Evolutionary conservation across 1,139 yeast species (phyloP), one percentile per base, ranked within the genome.

Genomic region (Taphrina wiesneri): DNA sequence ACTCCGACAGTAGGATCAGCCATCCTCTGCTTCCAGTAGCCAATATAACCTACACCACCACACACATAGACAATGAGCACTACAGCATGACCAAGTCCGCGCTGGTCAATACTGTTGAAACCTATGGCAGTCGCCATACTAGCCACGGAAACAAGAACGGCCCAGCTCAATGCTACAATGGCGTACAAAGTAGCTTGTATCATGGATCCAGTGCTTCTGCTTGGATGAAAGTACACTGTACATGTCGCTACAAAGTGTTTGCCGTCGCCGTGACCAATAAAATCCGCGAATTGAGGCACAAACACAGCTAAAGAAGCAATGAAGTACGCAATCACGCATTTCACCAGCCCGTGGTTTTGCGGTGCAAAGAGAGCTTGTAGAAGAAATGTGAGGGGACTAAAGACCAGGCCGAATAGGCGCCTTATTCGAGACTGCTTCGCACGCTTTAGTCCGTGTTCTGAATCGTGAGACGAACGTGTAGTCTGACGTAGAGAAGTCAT

Each of bases 211-310:
- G 84, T 83, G 0, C 95, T 82, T 63, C 96, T 76, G 1, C 92
- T 83, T 0, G 96, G 93, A 72, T 89, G 95, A 78, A 90, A 89
- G 75, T 90, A 90, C 1, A 89, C 95, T 0, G 90, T 88, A 19
- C 87, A 87, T 0, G 96, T 90, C 26, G 96, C 90, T 6, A 87
- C 85, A 72, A 88, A 82, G 76, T 90, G 96, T 74, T 89, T 90
- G 28, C 88, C 85, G 75, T 88, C 93, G 19, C 90, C 82, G 47
- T 78, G 74, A 0, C 96, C 96, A 63, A 88, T 75, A 1, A 84
- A 69, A 23, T 74, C 71, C 32, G 88, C 83, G 54, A 89, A 79
- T 1, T 83, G 77, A 0, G 84, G 79, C 71, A 85, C 82, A 74
- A 87, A 88, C n/a, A 89, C 96, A 1, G 87, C 89, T 65, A 88